Conservation (phyloP, 805 yeast genomes). For the Kodamaea kakaduensis region DNA sequence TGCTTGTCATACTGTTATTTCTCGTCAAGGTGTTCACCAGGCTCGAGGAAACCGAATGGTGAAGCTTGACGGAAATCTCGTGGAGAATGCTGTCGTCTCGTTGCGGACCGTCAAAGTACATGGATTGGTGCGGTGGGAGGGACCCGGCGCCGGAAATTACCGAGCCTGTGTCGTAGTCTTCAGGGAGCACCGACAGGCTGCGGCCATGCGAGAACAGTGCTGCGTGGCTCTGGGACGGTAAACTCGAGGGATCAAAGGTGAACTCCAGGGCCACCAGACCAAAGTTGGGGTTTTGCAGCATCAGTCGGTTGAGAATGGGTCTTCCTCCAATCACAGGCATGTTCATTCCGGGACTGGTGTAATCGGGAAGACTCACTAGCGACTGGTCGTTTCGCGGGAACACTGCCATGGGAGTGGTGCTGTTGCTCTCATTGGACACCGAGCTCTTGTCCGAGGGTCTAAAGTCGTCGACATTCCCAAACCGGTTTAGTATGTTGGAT, state of each 20-base stretch:
- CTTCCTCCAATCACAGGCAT: conserved; percentile 9
- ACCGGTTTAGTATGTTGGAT: conserved; percentile 7
- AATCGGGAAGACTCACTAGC: conserved; percentile 29
- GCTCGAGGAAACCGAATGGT: conserved; percentile 5
- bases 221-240: conserved; percentile 9
- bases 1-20: conserved; percentile 5
- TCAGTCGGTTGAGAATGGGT: conserved; percentile 11
- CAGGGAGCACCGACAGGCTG: neutral
- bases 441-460: conserved; percentile 4
- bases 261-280: conserved; percentile 6
- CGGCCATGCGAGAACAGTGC: neutral
- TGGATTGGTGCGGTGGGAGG: neutral
- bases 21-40: conserved; percentile 8
- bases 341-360: conserved; percentile 14
- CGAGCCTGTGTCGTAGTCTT: conserved; percentile 3
- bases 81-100: conserved; percentile 1
- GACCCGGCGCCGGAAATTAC: neutral
- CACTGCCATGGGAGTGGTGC: conserved; percentile 18
- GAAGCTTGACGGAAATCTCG: conserved; percentile 7
- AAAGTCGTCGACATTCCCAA: neutral
- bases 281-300: conserved; percentile 20
- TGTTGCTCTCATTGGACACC: conserved; percentile 10
- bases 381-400: conserved; percentile 26
- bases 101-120: conserved; percentile 4
- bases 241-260: conserved; percentile 9